A percentile compares a stretch with the other conserved stretches of the same genome.
phyloP scores from a whole-genome alignment of 768 basidiomycete species.

The Tylopilus rubrobrunneus region DNA sequence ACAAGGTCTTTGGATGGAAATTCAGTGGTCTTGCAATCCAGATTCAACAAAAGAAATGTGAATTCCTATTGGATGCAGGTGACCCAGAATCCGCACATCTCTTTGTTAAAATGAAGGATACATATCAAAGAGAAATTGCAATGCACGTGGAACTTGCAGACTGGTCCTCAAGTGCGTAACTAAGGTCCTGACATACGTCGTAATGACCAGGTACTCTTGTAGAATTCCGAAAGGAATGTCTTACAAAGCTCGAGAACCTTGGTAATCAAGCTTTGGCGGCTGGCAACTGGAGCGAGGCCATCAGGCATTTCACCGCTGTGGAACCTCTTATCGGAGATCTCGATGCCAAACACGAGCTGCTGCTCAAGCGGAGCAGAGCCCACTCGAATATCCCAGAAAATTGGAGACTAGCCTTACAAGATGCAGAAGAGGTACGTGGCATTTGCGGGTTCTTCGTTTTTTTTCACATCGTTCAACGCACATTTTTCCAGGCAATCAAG shows the following conservation, averaged over 20 bases:
- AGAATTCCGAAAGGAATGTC: slow-evolving; percentile 10
- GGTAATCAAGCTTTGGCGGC: slow-evolving; percentile 5
- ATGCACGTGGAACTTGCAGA: slow-evolving; percentile 13
- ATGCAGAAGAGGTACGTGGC: slow-evolving; percentile 14
- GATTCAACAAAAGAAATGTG: slow-evolving; percentile 14
- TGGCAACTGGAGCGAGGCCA: slow-evolving; percentile 8
- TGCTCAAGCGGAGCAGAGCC: slow-evolving; percentile 17
- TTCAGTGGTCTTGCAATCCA: slow-evolving; percentile 16
- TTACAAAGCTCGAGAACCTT: slow-evolving; percentile 5
- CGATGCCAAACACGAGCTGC: neutral
- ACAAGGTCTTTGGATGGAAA: slow-evolving; percentile 21
- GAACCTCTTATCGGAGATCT: slow-evolving; percentile 7
- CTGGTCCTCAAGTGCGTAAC: slow-evolving; percentile 11
- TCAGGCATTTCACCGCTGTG: slow-evolving; percentile 13
- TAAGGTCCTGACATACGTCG: neutral
- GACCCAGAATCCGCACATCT: slow-evolving; percentile 3
- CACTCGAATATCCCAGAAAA: neutral
- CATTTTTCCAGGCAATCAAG: slow-evolving; percentile 9
- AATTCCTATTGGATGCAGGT: slow-evolving; percentile 2
- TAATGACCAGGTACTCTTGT: neutral
- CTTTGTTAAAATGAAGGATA: slow-evolving; percentile 3
- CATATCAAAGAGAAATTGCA: slow-evolving; percentile 11
- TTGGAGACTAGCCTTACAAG: slow-evolving; percentile 5
- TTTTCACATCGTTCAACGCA: neutral
- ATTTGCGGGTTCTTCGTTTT: neutral